Base-by-base conservation (phyloP, 108 stramenopile species). In the Epithemia pelagica region DNA sequence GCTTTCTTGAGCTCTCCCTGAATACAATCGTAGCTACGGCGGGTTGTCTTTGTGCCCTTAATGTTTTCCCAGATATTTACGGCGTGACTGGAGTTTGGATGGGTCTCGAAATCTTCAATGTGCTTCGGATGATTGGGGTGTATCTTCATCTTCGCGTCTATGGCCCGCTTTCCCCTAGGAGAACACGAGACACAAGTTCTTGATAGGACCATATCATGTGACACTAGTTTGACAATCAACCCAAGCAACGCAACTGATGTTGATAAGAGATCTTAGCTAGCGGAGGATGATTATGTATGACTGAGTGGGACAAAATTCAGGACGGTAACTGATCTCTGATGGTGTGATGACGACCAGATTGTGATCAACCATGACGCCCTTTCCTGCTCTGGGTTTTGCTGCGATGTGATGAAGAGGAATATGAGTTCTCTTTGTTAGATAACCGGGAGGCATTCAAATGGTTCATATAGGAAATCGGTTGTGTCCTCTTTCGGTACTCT, bases 21-120 rank as follows among this genome's bases (percentile, higher is more conserved):
- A 81, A 79, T 55, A 91, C 89, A 27, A 67, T 87, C 28, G 73
- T 83, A 10, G 94, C 94, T 28, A 88, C 88, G 5, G 54, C 67
- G 30, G 89, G 82, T 27, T 87, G 86, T 66, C 59, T 91, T 54
- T 67, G 84, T 59, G 86, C 89, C 2, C 71, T 95, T 37, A 67
- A 76, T 27, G 69, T 78, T 26, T 77, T 91, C 18, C 84, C 89
- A n/a, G 79, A 74, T 21, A 77, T 67, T 24, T 76, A 74, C 72
- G 89, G 89, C 1, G 64, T 91, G 7, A 80, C 85, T 10, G 89
- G 94, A 27, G 87, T 91, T 1, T 91, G 90, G 90, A 76, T 91
- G 67, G 82, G 85, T n/a, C 91, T 91, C 68, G 90, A 86, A 0
- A 85, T 95, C 10, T 91, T 90, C 76, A 91, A 91, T 67, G 70